Conservation (phyloP, 257 asterid genomes). For the Forsythia suspensa region DNA sequence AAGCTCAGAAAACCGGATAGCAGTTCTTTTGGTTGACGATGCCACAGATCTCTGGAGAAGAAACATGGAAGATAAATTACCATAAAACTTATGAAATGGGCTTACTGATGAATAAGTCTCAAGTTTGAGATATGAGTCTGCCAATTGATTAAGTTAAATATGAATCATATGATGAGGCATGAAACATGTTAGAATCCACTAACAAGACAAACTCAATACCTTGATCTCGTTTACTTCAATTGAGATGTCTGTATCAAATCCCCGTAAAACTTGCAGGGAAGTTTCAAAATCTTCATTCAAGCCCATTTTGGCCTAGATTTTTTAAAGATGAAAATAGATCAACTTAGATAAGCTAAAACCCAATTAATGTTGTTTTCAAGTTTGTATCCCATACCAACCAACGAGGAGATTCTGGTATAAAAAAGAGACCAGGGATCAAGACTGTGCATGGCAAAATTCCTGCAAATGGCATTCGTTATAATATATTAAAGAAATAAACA, state of each 20-base stretch:
- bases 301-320: constrained; percentile 78
- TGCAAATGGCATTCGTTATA: constrained; percentile 25
- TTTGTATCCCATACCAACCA: constrained; percentile 74
- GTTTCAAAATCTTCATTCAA: constrained; percentile 69
- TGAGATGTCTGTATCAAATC: constrained; percentile 79
- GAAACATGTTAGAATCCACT: not conserved
- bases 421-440: constrained; percentile 88
- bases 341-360: constrained; percentile 17
- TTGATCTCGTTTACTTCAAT: constrained; percentile 79
- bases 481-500: constrained; percentile 3
- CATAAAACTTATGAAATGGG: not conserved
- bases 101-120: not conserved
- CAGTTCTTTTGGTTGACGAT: constrained; percentile 66
- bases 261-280: constrained; percentile 84
- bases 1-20: constrained; percentile 72
- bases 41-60: constrained; percentile 70
- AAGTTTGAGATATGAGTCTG: constrained; percentile 7
- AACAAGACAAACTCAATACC: constrained; percentile 33
- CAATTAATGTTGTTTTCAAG: constrained; percentile 17
- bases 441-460: constrained; percentile 82
- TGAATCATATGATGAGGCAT: not conserved
- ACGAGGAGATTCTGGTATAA: constrained; percentile 96
- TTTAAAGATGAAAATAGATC: constrained; percentile 12
- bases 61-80: constrained; percentile 15
- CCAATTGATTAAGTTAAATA: constrained; percentile 12